Base-by-base conservation (phyloP, 163 green algal genomes). In the Chlorella variabilis region DNA sequence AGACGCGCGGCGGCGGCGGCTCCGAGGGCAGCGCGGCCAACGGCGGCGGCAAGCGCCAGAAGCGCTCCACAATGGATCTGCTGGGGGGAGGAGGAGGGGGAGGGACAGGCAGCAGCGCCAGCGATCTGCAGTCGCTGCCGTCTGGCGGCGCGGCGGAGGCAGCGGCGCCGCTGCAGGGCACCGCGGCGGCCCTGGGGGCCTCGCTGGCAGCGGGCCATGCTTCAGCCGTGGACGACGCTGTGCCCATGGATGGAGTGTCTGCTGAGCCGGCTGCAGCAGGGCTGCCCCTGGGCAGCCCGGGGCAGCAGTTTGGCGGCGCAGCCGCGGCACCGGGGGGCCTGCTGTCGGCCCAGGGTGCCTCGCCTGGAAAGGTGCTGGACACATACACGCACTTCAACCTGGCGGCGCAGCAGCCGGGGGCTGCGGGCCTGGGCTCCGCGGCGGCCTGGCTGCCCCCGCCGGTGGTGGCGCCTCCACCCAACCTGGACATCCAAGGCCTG, bases 1-100 rank as follows among this genome's bases (percentile, higher is more conserved):
- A 81, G 75, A 71, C 51, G 29, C 59, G 59, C 23, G 54, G 54
- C 54, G 49, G 71, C 7, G 17, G 36, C 73, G 73, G 36, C 36
- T 38, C n/a, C 25, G 71, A 62, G 23, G 49, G 51, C 51, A 62
- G 51, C 51, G 25, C 20, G 33, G 34, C 17, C 49, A 38, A 34
- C 49, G 71, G 71, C 71, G 51, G 51, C 29, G 69, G 29, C 70
- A 79, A 79, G 54, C 71, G 71, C 51, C 71, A 79, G 51, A 54
- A 38, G 34, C 71, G 70, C 20, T 23, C 48, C 8, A 34, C 68
- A 2, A 9, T 3, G 2, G 70, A 77, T 0, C 70, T 66, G 70
- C 33, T 77, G 70, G 48, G 18, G 1, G 48, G 70, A 31, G 42
- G 42, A 5, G 42, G n/a, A 27, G 23, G 13, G 17, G 27, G 15